Conservation (phyloP, 345 rosid genomes). For the Rhizophora apiculata region DNA sequence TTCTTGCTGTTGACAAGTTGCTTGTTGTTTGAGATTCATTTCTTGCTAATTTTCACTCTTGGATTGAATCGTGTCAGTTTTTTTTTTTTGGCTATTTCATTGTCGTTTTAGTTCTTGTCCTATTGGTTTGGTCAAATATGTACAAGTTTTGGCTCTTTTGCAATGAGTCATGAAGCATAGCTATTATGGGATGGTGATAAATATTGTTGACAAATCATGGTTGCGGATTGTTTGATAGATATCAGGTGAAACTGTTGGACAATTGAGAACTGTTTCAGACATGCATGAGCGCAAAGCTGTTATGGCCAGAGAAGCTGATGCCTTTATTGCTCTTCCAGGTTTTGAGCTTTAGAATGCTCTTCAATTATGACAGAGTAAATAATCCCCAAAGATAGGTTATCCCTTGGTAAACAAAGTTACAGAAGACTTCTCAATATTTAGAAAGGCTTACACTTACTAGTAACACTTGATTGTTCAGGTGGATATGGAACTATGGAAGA, state of each 20-base stretch:
- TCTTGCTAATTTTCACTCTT: slow-evolving; percentile 1
- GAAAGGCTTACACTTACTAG: slow-evolving; percentile 3
- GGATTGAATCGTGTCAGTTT: neutral
- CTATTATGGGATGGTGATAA: neutral
- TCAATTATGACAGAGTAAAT: slow-evolving; percentile 6
- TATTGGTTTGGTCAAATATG: neutral
- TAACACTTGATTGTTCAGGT: slow-evolving; percentile 39
- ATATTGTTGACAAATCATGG: slow-evolving; percentile 13
- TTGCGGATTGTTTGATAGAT: slow-evolving; percentile 41
- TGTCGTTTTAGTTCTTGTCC: neutral
- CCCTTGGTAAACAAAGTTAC: too few species aligned
- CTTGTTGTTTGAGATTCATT: neutral
- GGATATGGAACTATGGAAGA: slow-evolving; percentile 99
- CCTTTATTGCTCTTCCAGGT: slow-evolving; percentile 97
- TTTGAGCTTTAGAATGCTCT: slow-evolving; percentile 15
- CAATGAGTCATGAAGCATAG: neutral
- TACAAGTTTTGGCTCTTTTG: neutral
- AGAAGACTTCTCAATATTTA: slow-evolving; percentile 3
- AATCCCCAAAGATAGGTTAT: slow-evolving; percentile 4
- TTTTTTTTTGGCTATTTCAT: neutral
- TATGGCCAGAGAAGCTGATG: slow-evolving; percentile 97
- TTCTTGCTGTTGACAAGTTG: neutral
- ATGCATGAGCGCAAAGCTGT: slow-evolving; percentile 97
- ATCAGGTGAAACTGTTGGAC: slow-evolving; percentile 87
- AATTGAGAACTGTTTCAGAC: slow-evolving; percentile 73